Evolutionary conservation across 495 filamentous ascomycete genomes (phyloP).

Genomic region (Clohesyomyces aquaticus): DNA sequence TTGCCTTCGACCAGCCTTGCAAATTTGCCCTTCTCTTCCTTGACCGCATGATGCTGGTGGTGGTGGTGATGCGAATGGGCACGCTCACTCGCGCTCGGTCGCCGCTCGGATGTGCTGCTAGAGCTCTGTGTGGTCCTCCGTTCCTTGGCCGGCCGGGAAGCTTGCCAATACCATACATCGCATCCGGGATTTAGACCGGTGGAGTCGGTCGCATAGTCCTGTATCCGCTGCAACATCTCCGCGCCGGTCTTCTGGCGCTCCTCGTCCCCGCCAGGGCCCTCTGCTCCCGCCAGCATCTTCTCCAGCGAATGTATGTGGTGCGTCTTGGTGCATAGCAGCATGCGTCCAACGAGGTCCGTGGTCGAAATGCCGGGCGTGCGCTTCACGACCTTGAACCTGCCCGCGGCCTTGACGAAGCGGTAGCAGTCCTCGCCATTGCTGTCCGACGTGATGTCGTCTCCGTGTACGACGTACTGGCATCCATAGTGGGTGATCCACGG

Average conservation of each 20-base stretch:
- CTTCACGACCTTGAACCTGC: slow-evolving; percentile 90
- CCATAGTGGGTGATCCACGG: slow-evolving; percentile 94
- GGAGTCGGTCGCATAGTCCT: slow-evolving; percentile 84
- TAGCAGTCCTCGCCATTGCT: slow-evolving; percentile 92
- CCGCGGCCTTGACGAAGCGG: slow-evolving; percentile 89
- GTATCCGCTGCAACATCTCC: slow-evolving; percentile 70
- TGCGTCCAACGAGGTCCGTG: slow-evolving; percentile 93
- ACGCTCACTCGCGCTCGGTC: not conserved
- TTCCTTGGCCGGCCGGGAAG: slow-evolving; percentile 58
- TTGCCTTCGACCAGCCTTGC: slow-evolving; percentile 67
- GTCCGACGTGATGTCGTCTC: slow-evolving; percentile 86
- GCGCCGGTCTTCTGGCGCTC: slow-evolving; percentile 65
- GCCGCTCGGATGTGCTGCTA: not conserved
- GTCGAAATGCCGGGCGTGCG: slow-evolving; percentile 96
- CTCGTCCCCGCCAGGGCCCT: slow-evolving; percentile 68
- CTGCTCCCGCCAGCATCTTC: slow-evolving; percentile 66
- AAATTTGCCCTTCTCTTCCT: slow-evolving; percentile 53
- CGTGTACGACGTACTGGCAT: slow-evolving; percentile 90
- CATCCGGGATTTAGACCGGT: slow-evolving; percentile 69
- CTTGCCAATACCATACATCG: slow-evolving; percentile 80
- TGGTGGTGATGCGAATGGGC: slow-evolving; percentile 6
- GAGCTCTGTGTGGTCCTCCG: slow-evolving; percentile 39
- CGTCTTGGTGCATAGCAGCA: slow-evolving; percentile 87
- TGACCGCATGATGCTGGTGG: slow-evolving; percentile 28
- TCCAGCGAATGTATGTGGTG: slow-evolving; percentile 84